These are phyloP conservation scores for Colletotrichum shisoi DNA, from an alignment of 2,329 filamentous ascomycete species.

Conservation along the genomic window DNA sequence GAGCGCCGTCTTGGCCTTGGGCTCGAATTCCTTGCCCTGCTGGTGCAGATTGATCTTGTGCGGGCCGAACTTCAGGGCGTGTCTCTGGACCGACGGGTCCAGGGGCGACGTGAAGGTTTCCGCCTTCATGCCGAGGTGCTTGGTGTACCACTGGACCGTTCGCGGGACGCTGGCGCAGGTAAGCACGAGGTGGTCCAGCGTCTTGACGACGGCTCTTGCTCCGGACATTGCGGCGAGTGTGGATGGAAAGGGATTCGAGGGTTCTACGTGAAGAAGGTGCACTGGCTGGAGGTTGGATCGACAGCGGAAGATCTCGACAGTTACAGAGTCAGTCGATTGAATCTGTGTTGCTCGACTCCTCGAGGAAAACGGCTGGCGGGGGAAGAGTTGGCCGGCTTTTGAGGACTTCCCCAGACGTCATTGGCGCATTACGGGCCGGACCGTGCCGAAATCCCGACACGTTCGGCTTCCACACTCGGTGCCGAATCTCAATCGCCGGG, in stretches of 20 bases:
- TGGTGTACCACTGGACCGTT: conserved; percentile 64
- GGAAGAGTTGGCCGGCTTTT: neutral
- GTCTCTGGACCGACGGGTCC: conserved; percentile 51
- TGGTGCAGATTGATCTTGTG: conserved; percentile 71
- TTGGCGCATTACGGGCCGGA: neutral
- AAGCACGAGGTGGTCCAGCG: conserved; percentile 68
- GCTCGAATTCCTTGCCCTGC: conserved; percentile 65
- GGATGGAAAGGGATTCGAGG: too few relatives aligned
- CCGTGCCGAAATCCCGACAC: conserved; percentile 22
- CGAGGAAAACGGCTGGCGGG: neutral
- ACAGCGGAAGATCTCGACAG: neutral
- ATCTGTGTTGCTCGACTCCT: neutral
- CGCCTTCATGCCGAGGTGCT: conserved; percentile 64
- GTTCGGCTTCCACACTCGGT: conserved; percentile 19
- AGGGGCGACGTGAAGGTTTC: conserved; percentile 58
- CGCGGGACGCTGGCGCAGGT: conserved; percentile 61
- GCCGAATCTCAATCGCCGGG: conserved; percentile 23
- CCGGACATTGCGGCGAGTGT: conserved; percentile 2
- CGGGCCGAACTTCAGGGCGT: conserved; percentile 63
- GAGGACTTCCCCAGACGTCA: conserved; percentile 13
- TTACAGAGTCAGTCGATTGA: neutral
- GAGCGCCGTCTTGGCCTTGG: conserved; percentile 62
- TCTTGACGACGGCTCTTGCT: conserved; percentile 47
- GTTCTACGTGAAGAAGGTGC: neutral
- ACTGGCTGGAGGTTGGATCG: neutral